Evolutionary conservation across 495 filamentous ascomycete genomes (phyloP), one percentile per base, ranked within the genome.

Genomic region (Glarea lozoyensis): DNA sequence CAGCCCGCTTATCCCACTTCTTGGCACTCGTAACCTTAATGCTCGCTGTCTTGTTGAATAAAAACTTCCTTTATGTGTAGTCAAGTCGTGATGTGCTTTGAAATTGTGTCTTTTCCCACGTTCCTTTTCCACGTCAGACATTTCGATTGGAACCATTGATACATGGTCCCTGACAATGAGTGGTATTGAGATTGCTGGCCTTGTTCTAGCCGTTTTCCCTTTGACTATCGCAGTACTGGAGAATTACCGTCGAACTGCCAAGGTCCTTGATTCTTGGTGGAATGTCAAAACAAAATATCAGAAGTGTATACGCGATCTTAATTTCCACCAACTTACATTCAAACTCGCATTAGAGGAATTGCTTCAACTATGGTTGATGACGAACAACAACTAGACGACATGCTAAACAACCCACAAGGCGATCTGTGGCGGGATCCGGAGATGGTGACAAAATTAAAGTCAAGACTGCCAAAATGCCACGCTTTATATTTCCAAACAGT

Each of bases 141-240:
- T n/a, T n/a, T n/a, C n/a, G n/a, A n/a, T n/a, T n/a, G n/a, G n/a
- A n/a, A n/a, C n/a, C n/a, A n/a, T n/a, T n/a, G n/a, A n/a, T n/a
- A n/a, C n/a, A n/a, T n/a, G n/a, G n/a, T n/a, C n/a, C n/a, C n/a
- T n/a, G n/a, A 45, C 46, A 10, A 43, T 61, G 11, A 46, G 46
- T 11, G 58, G 56, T 1, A 32, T 60, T 12, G 62, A 65, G 35
- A 40, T 58, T 2, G 60, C 53, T 24, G 62, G 62, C 21, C 41
- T 62, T 13, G 50, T 65, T 13, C 55, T 65, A 1, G 60, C 50
- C 0, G 48, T 42, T 2, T 48, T 65, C 19, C 62, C 62, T 4
- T 18, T 65, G 10, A 53, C 57, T 3, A 52, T 63, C 1, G 45
- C 48, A 1, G 52, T 50, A 1, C 35, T 62, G 3, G 52, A 63